Conservation (phyloP, 73 alveolate species). For the Urostyla sp. region DNA sequence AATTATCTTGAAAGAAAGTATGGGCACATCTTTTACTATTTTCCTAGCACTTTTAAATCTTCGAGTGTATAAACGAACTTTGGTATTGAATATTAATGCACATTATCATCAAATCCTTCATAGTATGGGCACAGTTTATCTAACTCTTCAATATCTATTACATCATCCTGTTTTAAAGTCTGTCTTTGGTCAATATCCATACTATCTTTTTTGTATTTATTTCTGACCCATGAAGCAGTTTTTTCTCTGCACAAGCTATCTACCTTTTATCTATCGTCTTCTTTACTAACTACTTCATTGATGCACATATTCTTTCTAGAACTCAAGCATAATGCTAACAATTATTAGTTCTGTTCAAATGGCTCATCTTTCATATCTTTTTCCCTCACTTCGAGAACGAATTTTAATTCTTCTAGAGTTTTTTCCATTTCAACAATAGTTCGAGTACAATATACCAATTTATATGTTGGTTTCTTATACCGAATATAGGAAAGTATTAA, state of each 20-base stretch:
- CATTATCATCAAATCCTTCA: conserved; percentile 67
- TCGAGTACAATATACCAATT: conserved; percentile 88
- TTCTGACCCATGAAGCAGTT: conserved; percentile 89
- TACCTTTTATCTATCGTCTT: conserved; percentile 78
- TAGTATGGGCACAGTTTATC: conserved; percentile 70
- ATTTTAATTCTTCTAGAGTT: conserved; percentile 81
- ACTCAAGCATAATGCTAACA: conserved; percentile 55
- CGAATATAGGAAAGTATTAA: conserved; percentile 70
- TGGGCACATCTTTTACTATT: conserved; percentile 81
- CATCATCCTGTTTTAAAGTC: background rate
- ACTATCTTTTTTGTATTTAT: background rate
- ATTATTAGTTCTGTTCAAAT: conserved; percentile 7
- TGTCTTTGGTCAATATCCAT: background rate
- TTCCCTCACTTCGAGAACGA: conserved; percentile 66
- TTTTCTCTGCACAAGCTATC: conserved; percentile 81
- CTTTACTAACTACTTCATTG: conserved; percentile 78
- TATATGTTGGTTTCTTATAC: conserved; percentile 66
- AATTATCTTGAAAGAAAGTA: conserved; percentile 83
- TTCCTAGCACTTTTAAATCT: conserved; percentile 77
- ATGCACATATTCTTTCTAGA: conserved; percentile 83
- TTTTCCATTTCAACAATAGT: conserved; percentile 92
- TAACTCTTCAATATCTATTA: conserved; percentile 11
- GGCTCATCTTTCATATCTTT: conserved; percentile 63
- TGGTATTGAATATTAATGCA: conserved; percentile 54
- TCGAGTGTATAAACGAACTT: conserved; percentile 82